Evolutionary conservation across 257 asterid genomes (phyloP), one percentile per base, ranked within the genome.

Genomic region (Nicotiana benthamiana): DNA sequence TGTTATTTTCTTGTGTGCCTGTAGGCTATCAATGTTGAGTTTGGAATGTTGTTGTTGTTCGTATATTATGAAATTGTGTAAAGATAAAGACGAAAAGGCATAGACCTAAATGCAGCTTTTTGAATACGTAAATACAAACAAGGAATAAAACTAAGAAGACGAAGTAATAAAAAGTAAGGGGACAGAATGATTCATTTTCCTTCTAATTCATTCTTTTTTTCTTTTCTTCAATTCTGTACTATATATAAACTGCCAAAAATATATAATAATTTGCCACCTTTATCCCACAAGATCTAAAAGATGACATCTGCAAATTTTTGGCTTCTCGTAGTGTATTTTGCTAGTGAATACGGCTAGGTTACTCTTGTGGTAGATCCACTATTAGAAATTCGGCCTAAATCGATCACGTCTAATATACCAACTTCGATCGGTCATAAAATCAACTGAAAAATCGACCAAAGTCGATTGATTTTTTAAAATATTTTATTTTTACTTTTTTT

Each of bases 71-170:
- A 74, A 13, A 79, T 48, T 76, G 51, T 75, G 72, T 30, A 10
- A 40, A 56, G 46, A 64, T 13, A 34, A 20, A 76, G 48, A 64
- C 48, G 34, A 80, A 82, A 75, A 80, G 54, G 22, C 82, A 26
- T 65, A 74, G 56, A 32, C 46, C 74, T 60, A 24, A 67, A 75
- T n/a, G 11, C 54, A 34, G 43, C 77, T 30, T 81, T 82, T 74
- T 82, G 67, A 66, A 28, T 70, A 82, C 40, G 48, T 40, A 40
- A 40, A 78, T 74, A 68, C 79, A 64, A 83, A 77, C 86, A 87
- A 81, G 80, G 85, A 82, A 89, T 65, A 79, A 82, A 75, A 77
- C 81, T 48, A 34, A 72, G 83, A 81, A 84, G 65, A 80, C 65
- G 53, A 18, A 63, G 48, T 79, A 80, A 80, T 48, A 82, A 76